Conservation (phyloP, 768 basidiomycete genomes). For the Pulveroboletus sp. region DNA sequence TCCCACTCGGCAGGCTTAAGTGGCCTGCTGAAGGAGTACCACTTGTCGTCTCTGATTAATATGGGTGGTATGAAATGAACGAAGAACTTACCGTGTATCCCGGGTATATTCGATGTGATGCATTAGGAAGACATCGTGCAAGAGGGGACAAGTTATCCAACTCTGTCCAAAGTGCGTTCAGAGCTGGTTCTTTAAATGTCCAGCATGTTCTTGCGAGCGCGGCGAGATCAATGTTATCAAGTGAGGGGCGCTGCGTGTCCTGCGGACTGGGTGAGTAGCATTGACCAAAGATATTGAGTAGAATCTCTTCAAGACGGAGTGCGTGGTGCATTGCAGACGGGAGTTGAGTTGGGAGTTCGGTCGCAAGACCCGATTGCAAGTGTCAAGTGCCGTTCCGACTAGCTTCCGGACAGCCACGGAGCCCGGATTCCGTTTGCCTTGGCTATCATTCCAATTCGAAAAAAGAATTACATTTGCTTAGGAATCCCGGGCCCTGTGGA, state of each 20-base stretch:
- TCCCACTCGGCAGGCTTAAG: constrained; percentile 8
- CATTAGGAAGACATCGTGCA: constrained; percentile 11
- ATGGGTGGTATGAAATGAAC: not conserved
- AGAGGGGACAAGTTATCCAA: constrained; percentile 11
- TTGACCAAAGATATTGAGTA: constrained; percentile 10
- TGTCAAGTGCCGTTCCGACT: too few relatives aligned
- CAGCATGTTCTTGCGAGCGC: constrained; percentile 16
- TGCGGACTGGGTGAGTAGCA: constrained; percentile 1
- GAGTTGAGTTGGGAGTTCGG: not conserved
- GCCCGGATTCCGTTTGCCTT: not conserved
- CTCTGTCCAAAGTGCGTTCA: constrained; percentile 17
- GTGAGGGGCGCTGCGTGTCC: not conserved
- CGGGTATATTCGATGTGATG: constrained; percentile 11
- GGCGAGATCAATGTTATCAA: constrained; percentile 6
- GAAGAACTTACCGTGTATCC: constrained; percentile 5
- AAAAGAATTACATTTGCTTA: too few relatives aligned
- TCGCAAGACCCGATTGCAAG: constrained; percentile 2
- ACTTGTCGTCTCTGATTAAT: constrained; percentile 5
- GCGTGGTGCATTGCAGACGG: constrained; percentile 2
- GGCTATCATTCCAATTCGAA: too few relatives aligned
- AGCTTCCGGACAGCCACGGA: too few relatives aligned
- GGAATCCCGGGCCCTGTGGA: too few relatives aligned
- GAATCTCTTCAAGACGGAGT: constrained; percentile 11
- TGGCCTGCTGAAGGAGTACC: constrained; percentile 16
- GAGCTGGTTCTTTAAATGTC: constrained; percentile 17